A percentile compares a stretch with the other conserved stretches of the same genome.
Conservation (phyloP, 2,329 filamentous ascomycete species). For the Acarospora socialis region DNA sequence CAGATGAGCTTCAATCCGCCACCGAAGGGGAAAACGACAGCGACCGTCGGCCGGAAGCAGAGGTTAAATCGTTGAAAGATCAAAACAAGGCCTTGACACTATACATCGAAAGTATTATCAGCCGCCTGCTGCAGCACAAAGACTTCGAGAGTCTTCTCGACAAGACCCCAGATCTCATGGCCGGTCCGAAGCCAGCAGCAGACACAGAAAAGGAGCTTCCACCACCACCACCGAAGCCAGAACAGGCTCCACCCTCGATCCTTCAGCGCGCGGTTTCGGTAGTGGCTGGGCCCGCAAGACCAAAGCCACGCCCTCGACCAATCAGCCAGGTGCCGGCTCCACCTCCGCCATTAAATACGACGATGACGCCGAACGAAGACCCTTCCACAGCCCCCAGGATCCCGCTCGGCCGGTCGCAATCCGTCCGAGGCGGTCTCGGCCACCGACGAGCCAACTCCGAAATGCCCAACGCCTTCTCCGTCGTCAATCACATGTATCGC, state of each 20-base stretch:
- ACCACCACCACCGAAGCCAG: constrained; percentile 48
- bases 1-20: constrained; percentile 59
- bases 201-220: constrained; percentile 76
- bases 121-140: constrained; percentile 81
- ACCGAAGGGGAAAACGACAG: constrained; percentile 46
- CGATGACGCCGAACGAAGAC: constrained; percentile 29
- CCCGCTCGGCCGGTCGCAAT: constrained; percentile 29
- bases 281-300: constrained; percentile 25
- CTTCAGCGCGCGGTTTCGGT: constrained; percentile 48
- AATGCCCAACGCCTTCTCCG: constrained; percentile 42
- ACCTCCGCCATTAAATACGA: constrained; percentile 16
- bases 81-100: constrained; percentile 94
- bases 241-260: constrained; percentile 32
- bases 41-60: constrained; percentile 57
- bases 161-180: constrained; percentile 53
- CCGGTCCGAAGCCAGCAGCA: constrained; percentile 25
- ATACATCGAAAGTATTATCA: constrained; percentile 99
- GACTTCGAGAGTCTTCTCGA: constrained; percentile 91
- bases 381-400: constrained; percentile 35
- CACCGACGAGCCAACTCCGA: constrained; percentile 38
- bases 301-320: constrained; percentile 13
- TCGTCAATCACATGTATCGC: constrained; percentile 85
- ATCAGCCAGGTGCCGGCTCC: constrained; percentile 22
- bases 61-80: constrained; percentile 69
- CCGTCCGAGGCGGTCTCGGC: constrained; percentile 20